phyloP scores from a whole-genome alignment of 139 green algal species.

The Chlorella ohadii region DNA sequence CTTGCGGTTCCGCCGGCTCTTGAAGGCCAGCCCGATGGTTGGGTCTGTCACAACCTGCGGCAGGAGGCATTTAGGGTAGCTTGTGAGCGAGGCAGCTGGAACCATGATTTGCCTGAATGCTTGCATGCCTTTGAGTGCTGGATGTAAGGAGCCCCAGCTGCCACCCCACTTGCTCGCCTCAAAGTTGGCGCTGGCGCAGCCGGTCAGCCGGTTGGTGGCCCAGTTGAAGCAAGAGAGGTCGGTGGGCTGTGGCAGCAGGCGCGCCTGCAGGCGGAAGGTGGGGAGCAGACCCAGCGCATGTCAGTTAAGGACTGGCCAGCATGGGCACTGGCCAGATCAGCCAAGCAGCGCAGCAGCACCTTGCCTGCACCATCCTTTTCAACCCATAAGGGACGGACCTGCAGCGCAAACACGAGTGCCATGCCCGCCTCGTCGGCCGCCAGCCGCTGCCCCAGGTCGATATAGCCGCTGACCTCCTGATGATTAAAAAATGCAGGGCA shows the following conservation, averaged over 20 bases:
- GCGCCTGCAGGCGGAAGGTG: conserved; percentile 39
- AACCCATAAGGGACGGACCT: too few relatives aligned
- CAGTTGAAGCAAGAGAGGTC: conserved; percentile 95
- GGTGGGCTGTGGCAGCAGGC: conserved; percentile 80
- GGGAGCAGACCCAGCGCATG: too few relatives aligned
- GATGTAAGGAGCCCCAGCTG: too few relatives aligned
- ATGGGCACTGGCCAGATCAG: too few relatives aligned
- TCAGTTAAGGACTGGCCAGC: too few relatives aligned
- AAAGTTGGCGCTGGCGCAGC: conserved; percentile 88
- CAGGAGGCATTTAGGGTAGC: too few relatives aligned
- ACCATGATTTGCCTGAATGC: too few relatives aligned
- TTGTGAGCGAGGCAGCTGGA: too few relatives aligned
- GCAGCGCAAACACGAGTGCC: conserved; percentile 81
- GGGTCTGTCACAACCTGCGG: conserved; percentile 86
- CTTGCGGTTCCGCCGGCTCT: conserved; percentile 92
- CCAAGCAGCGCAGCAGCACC: too few relatives aligned
- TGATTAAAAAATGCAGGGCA: too few relatives aligned
- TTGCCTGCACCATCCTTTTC: too few relatives aligned
- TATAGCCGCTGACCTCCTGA: conserved; percentile 88
- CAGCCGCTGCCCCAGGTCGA: conserved; percentile 86
- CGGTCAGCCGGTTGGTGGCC: conserved; percentile 86
- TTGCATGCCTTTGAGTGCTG: too few relatives aligned
- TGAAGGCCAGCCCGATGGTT: conserved; percentile 84
- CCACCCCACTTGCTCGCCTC: not conserved
- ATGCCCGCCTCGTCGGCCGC: conserved; percentile 64